Base-by-base conservation (phyloP, 2,329 filamentous ascomycete species). In the Cladosporium sphaerospermum region DNA sequence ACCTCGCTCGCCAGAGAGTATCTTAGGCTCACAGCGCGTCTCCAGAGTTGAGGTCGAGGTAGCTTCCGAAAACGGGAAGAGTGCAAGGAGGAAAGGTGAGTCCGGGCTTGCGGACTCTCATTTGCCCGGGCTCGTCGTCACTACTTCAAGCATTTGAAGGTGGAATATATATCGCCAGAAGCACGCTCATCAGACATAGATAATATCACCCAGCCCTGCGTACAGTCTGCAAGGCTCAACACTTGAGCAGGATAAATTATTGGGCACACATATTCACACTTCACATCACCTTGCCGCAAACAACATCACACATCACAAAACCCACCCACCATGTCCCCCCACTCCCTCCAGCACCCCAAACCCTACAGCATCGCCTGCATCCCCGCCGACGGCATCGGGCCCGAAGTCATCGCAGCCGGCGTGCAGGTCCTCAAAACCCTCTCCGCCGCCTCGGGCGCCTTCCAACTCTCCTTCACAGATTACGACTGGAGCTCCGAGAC, bases 341-440 rank as follows among this genome's bases (percentile, higher is more conserved):
- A 59, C 48, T 59, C 61, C 54, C 54, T 39, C 52, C 58, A 16
- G 44, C 54, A 57, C 83, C 52, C 46, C 9, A 56, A 54, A 23
- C 57, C 55, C 13, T 75, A 78, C 61, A 73, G 65, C 48, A 82
- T 86, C 56, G 83, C 83, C n/a, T 77, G 75, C 31, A 84, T 88
- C 52, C 82, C 83, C 0, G 85, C 81, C 7, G 84, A 88, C 62
- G 84, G 84, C 51, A 87, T 88, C 56, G 84, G 85, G 1, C 78
- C 78, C 1, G 85, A 88, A 66, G 84, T 88, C 9, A 80, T 85
- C 66, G 72, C 76, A 32, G 82, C 82, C 1, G 83, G 82, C 2
- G 79, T 86, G 8, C 72, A 77, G 40, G 85, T 84, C 0, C 68
- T 88, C 47, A 74, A 82, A 56, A 75, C 75, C 11, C 66, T 85